Conservation (phyloP, 2,329 filamentous ascomycete species). For the Aspergillus vadensis region DNA sequence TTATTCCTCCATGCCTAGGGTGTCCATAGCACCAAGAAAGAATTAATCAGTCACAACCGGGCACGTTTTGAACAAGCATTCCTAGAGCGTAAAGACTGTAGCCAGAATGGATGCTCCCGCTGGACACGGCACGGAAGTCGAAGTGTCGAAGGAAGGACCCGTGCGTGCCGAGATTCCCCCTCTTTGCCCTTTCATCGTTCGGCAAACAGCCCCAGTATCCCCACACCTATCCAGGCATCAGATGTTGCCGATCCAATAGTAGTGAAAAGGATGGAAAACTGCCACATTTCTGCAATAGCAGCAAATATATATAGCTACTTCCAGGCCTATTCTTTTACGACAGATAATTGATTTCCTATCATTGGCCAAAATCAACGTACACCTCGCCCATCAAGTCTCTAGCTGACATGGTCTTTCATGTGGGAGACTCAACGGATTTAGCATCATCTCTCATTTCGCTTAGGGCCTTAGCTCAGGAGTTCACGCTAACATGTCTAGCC, state of each 20-base stretch:
- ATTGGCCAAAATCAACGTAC: too few species aligned
- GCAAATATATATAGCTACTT: too few species aligned
- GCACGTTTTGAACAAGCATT: background rate
- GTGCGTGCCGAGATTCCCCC: conserved; percentile 1
- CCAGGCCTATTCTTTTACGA: too few species aligned
- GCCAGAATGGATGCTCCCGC: background rate
- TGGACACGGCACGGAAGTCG: background rate
- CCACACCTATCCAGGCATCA: background rate
- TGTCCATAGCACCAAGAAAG: too few species aligned
- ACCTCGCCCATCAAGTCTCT: too few species aligned
- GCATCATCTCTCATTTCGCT: background rate
- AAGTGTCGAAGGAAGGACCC: background rate
- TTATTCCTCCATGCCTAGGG: too few species aligned
- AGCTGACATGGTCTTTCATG: background rate
- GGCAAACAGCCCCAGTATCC: background rate
- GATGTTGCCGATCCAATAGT: conserved; percentile 1
- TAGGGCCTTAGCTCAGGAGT: background rate
- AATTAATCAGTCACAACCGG: too few species aligned
- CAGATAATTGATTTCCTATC: background rate
- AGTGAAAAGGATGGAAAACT: too few species aligned
- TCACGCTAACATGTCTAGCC: background rate
- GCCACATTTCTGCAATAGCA: background rate
- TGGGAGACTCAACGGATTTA: background rate
- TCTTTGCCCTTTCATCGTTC: background rate
- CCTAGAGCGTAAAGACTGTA: background rate